Evolutionary conservation across 345 rosid species (phyloP).

Genomic region (Gossypium ekmanianum): DNA sequence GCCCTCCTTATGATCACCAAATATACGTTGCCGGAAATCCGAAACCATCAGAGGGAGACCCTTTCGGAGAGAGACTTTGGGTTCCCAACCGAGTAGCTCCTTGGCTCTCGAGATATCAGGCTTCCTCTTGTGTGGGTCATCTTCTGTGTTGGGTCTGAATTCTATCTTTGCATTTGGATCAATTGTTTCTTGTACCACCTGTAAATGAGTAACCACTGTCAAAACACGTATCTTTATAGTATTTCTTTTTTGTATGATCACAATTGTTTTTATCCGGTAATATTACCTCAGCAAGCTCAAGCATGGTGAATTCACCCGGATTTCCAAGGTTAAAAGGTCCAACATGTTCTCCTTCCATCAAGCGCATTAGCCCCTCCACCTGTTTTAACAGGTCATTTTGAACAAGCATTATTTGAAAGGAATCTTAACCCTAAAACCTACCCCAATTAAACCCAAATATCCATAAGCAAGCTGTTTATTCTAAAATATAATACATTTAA

Average conservation of each 20-base stretch:
- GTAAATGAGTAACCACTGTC: constrained; percentile 10
- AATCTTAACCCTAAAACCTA: neutral
- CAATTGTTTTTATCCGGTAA: no score
- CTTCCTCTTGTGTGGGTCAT: constrained; percentile 99
- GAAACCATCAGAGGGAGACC: constrained; percentile 97
- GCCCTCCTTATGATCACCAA: constrained; percentile 67
- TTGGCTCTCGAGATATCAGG: constrained; percentile 91
- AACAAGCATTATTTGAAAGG: no score
- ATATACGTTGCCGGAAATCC: constrained; percentile 86
- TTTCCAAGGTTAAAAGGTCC: constrained; percentile 98
- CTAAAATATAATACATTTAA: no score
- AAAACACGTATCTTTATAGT: no score
- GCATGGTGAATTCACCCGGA: constrained; percentile 99
- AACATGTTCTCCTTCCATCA: constrained; percentile 54
- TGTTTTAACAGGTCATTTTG: neutral
- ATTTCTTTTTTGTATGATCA: neutral
- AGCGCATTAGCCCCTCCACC: neutral
- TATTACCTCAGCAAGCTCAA: constrained; percentile 90
- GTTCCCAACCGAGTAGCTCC: constrained; percentile 90
- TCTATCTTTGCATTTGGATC: constrained; percentile 92
- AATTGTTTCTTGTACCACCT: constrained; percentile 97
- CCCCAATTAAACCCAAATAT: neutral
- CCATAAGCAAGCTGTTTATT: no score
- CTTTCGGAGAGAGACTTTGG: constrained; percentile 74
- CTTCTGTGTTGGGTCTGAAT: constrained; percentile 91